These are phyloP conservation scores for Moesziomyces parantarcticus DNA, from an alignment of 1,284 basidiomycete species.

Conservation along the genomic window DNA sequence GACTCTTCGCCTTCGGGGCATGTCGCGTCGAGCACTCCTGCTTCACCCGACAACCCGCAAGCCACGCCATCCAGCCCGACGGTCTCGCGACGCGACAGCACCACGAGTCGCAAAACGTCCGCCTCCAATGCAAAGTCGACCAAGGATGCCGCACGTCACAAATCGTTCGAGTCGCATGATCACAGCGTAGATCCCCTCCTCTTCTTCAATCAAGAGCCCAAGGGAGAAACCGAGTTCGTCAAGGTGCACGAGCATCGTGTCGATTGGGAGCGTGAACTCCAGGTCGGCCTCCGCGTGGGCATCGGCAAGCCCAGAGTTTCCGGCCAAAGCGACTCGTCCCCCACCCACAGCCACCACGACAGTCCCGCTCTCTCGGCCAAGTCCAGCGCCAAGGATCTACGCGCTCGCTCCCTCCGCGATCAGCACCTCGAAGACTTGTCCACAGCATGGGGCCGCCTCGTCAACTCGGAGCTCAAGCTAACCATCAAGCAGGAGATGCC, in stretches of 20 bases:
- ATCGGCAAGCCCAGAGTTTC: constrained; percentile 51
- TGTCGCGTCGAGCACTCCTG: not conserved
- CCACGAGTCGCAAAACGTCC: constrained; percentile 36
- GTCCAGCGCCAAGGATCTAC: constrained; percentile 38
- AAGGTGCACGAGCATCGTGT: constrained; percentile 49
- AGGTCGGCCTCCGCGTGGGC: constrained; percentile 55
- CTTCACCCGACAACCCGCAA: constrained; percentile 4
- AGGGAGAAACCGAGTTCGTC: constrained; percentile 44
- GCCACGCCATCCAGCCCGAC: constrained; percentile 12
- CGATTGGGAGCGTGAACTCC: constrained; percentile 53
- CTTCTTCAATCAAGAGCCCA: constrained; percentile 49
- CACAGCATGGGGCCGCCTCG: constrained; percentile 51
- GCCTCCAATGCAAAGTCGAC: constrained; percentile 29
- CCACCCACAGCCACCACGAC: constrained; percentile 19
- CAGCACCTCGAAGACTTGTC: constrained; percentile 34
- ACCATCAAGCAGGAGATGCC: constrained; percentile 55
- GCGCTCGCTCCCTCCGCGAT: constrained; percentile 22
- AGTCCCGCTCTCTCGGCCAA: constrained; percentile 37
- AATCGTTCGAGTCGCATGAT: constrained; percentile 16
- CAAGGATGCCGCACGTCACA: constrained; percentile 19
- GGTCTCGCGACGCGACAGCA: constrained; percentile 25
- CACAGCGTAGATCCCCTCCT: constrained; percentile 40
- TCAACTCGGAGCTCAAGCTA: constrained; percentile 52
- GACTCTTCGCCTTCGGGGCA: not conserved
- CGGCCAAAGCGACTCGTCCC: constrained; percentile 13